Conservation (phyloP, 2,329 filamentous ascomycete genomes). For the Huntiella decipiens region DNA sequence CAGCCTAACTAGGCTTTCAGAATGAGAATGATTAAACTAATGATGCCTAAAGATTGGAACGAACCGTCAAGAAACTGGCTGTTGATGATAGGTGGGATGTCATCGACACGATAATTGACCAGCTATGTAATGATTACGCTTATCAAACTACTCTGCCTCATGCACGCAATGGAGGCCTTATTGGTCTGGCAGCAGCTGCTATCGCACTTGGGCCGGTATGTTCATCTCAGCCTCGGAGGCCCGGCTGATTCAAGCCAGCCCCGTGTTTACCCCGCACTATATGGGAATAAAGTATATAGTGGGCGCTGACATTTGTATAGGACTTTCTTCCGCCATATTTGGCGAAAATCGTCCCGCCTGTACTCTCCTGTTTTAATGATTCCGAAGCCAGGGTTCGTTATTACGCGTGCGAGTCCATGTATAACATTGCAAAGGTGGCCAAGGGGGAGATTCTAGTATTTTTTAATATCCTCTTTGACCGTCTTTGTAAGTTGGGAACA, state of each 20-base stretch:
- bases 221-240: slow-evolving; percentile 13
- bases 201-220: slow-evolving; percentile 83
- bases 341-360: slow-evolving; percentile 84
- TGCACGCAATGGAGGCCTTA: slow-evolving; percentile 87
- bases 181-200: slow-evolving; percentile 83
- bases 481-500: slow-evolving; percentile 86
- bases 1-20: neutral
- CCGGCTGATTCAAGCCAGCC: neutral
- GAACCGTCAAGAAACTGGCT: slow-evolving; percentile 69
- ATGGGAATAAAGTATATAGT: neutral
- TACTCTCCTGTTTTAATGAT: slow-evolving; percentile 91
- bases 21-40: slow-evolving; percentile 1
- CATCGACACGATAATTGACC: slow-evolving; percentile 77
- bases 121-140: slow-evolving; percentile 93
- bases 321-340: slow-evolving; percentile 60
- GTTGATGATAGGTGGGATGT: slow-evolving; percentile 56
- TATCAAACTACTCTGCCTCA: slow-evolving; percentile 95
- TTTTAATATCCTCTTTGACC: slow-evolving; percentile 97
- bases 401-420: slow-evolving; percentile 99
- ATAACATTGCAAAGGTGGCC: slow-evolving; percentile 97
- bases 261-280: neutral
- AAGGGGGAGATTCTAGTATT: slow-evolving; percentile 94
- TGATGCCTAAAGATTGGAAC: slow-evolving; percentile 53
- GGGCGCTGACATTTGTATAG: neutral
- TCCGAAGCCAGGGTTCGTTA: slow-evolving; percentile 95